Evolutionary conservation across 1,284 basidiomycete genomes (phyloP).

Genomic region (Pholiota adiposa): DNA sequence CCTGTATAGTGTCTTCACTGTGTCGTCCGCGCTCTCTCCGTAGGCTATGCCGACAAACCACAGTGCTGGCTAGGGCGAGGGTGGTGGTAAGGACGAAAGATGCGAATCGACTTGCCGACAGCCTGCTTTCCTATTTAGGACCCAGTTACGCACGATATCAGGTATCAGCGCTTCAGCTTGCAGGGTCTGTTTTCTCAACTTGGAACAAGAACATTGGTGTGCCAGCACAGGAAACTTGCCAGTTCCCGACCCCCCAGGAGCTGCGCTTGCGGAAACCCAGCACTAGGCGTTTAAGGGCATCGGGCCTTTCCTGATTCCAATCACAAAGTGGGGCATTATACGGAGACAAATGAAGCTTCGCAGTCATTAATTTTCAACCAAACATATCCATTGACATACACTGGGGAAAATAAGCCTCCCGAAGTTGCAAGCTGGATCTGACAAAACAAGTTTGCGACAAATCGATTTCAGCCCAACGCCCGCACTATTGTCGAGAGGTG

Average conservation of each 20-base stretch:
- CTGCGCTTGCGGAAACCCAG: too few species aligned
- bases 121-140: background rate
- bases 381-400: too few species aligned
- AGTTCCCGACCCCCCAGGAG: background rate
- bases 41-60: background rate
- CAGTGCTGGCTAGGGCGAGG: background rate
- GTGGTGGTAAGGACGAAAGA: background rate
- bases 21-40: background rate
- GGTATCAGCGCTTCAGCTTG: background rate
- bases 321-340: background rate
- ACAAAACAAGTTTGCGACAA: too few species aligned
- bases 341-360: background rate
- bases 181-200: background rate
- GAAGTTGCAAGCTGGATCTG: too few species aligned
- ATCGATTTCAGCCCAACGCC: too few species aligned
- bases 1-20: background rate
- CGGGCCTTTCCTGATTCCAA: too few species aligned
- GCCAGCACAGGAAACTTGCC: background rate
- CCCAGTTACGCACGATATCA: background rate
- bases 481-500: background rate
- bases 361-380: too few species aligned
- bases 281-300: too few species aligned
- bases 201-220: background rate
- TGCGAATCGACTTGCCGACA: background rate
- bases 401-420: too few species aligned